phyloP scores from a whole-genome alignment of 83 land plant species.

The Picea abies region DNA sequence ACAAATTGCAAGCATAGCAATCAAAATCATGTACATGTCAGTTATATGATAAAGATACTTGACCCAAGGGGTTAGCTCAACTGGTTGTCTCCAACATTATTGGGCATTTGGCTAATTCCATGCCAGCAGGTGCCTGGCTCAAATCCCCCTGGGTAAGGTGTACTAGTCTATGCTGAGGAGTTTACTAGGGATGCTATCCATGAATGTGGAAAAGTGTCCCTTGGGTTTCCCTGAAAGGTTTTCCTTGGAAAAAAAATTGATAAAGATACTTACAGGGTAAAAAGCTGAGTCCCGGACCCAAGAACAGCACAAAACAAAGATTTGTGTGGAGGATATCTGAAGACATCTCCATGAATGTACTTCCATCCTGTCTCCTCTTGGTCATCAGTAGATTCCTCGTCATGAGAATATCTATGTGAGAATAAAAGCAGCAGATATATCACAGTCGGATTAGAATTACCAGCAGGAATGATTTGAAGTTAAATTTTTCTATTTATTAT shows the following conservation, averaged over 20 bases:
- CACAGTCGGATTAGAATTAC: background rate
- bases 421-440: background rate
- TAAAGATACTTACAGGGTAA: constrained; percentile 35
- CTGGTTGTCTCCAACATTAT: too few relatives aligned
- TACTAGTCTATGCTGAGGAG: too few relatives aligned
- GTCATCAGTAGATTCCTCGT: constrained; percentile 55
- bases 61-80: too few relatives aligned
- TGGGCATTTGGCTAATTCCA: too few relatives aligned
- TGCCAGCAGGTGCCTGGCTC: too few relatives aligned
- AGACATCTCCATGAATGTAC: constrained; percentile 60
- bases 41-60: too few relatives aligned
- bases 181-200: too few relatives aligned
- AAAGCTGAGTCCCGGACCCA: constrained; percentile 53
- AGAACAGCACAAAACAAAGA: constrained; percentile 48
- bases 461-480: background rate
- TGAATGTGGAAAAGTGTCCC: too few relatives aligned
- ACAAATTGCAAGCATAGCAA: background rate
- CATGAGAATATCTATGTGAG: constrained; percentile 38
- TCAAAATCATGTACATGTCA: too few relatives aligned
- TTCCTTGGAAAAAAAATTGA: too few relatives aligned
- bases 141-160: too few relatives aligned
- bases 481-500: background rate
- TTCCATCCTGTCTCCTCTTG: constrained; percentile 64
- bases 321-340: constrained; percentile 43
- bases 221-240: too few relatives aligned